Evolutionary conservation across 1,284 basidiomycete species (phyloP).

Genomic region (Schizophyllum amplum): DNA sequence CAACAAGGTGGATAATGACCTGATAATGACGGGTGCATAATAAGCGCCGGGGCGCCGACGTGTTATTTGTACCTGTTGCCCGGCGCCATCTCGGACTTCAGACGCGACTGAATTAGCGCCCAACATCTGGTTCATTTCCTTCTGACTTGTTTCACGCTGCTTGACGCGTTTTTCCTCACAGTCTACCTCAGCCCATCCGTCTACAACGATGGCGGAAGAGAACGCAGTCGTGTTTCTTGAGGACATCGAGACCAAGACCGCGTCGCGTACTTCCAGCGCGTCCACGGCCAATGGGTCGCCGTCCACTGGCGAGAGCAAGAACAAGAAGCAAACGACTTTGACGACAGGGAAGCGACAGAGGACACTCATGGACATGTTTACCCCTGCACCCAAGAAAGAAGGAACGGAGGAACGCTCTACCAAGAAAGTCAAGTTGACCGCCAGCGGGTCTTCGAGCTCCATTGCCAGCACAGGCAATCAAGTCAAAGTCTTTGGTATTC

Average conservation of each 20-base stretch:
- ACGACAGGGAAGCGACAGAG: conserved; percentile 49
- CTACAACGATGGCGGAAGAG: conserved; percentile 24
- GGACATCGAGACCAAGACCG: conserved; percentile 34
- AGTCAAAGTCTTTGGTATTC: conserved; percentile 18
- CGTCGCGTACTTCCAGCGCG: background rate
- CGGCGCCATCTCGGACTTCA: background rate
- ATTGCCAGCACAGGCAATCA: conserved; percentile 5
- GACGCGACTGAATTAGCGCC: background rate
- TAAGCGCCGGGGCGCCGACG: conserved; percentile 2
- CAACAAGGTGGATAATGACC: no score
- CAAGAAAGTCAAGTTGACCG: conserved; percentile 35
- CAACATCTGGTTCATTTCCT: no score
- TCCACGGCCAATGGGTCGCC: background rate
- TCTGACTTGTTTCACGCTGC: background rate
- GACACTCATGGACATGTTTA: conserved; percentile 54
- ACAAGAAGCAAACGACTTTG: conserved; percentile 13
- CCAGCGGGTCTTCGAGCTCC: conserved; percentile 12
- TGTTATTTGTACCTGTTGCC: conserved; percentile 6
- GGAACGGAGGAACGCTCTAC: conserved; percentile 17
- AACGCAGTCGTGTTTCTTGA: conserved; percentile 44
- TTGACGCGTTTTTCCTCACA: background rate
- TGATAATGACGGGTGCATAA: no score
- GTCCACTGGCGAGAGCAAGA: conserved; percentile 1
- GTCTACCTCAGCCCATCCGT: background rate
- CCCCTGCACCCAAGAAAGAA: conserved; percentile 25